Percentiles rank a stretch among this genome's conserved stretches.
These are phyloP conservation scores for Suillus alpinus DNA, from an alignment of 768 basidiomycete genomes.

Conservation along the genomic window DNA sequence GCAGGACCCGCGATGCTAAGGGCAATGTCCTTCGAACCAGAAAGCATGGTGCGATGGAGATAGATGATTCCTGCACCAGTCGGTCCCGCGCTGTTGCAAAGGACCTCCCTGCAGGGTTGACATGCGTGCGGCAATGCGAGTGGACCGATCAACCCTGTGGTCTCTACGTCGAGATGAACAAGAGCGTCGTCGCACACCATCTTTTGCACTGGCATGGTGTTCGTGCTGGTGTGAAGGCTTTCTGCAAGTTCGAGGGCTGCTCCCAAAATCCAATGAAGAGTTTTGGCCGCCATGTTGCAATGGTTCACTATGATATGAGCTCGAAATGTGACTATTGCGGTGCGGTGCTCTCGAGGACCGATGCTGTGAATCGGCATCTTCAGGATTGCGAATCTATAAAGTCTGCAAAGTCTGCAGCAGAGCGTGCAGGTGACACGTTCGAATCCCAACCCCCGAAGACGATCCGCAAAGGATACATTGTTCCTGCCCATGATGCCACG, in stretches of 20 bases:
- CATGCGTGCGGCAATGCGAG: neutral
- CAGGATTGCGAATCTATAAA: neutral
- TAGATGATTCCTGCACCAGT: neutral
- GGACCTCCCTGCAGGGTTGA: neutral
- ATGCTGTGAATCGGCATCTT: neutral
- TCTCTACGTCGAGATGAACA: neutral
- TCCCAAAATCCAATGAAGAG: too few species aligned
- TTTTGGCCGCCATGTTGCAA: neutral
- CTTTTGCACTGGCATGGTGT: neutral
- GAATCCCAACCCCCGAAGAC: neutral
- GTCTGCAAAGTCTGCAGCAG: neutral
- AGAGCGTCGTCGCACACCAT: neutral
- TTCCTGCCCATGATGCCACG: neutral
- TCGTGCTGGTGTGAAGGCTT: accelerated
- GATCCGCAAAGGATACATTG: neutral
- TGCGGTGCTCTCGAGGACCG: neutral
- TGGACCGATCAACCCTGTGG: neutral
- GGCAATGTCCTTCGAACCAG: neutral
- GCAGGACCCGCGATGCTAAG: neutral
- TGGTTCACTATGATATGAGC: neutral
- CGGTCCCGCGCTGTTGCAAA: neutral
- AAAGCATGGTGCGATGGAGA: neutral
- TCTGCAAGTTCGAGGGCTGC: neutral
- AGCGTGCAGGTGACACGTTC: neutral
- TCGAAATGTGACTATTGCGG: neutral